Base-by-base conservation (phyloP, 371 early-diverging fungal species). In the Haplosporangium sp. region DNA sequence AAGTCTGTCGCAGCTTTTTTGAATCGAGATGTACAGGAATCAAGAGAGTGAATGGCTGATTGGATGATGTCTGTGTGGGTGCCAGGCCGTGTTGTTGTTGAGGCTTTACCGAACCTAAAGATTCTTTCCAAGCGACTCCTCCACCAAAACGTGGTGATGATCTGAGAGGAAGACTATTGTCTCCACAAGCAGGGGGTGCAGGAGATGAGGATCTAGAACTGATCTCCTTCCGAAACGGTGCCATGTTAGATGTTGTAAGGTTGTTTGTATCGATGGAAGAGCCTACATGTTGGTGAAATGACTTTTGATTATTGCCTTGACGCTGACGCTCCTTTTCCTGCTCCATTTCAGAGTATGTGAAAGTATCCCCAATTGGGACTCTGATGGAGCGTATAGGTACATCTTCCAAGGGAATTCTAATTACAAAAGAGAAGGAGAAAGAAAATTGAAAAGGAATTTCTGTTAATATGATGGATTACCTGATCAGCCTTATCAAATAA, bases 1-100 rank as follows among this genome's bases (percentile, higher is more conserved):
- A 72, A 0, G 82, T 65, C 63, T 81, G 82, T 1, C 75, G 64
- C 1, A 81, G 62, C 19, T 65, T 71, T n/a, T 75, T 65, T 2
- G 65, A 72, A 39, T 71, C 61, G 38, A 81, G 39, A 0, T 72
- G 69, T 0, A 81, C 63, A 11, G 82, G 75, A 7, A 81, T 74
- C 55, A 71, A 34, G 34, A 81, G 53, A 38, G 60, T 69, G 38
- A 81, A 81, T 11, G 82, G 72, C 11, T 65, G 35, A 34, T 44
- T 65, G 20, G 65, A 39, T 3, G 37, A 4, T n/a, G 40, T 8
- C 34, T 45, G 73, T 60, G 9, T 39, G 1, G 53, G 52, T 2
- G 56, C 42, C 34, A 55, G 27, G 35, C 60, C 39, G 35, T 45
- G 34, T 20, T 39, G 44, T 27, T 52, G 34, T 52, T 35, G 19